Conservation (phyloP, 164 flowering plant species). For the Litsea cubeba region DNA sequence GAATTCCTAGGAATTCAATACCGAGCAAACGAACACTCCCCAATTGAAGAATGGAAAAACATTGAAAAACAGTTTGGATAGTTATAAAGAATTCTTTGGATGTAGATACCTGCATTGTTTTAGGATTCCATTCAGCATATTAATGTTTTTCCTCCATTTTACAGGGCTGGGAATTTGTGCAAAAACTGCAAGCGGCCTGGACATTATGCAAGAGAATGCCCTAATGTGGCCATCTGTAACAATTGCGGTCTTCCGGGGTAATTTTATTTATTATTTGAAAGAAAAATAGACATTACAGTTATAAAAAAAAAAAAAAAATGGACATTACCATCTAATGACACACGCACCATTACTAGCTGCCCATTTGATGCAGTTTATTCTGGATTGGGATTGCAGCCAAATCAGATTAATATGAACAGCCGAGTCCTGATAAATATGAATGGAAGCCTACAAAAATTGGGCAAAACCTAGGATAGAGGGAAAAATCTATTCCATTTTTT, state of each 20-base stretch:
- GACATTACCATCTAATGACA: neutral
- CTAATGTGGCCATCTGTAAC: slow-evolving; percentile 30
- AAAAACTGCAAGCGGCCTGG: slow-evolving; percentile 40
- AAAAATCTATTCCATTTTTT: too few species aligned
- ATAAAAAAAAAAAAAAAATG: neutral
- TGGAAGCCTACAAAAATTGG: too few species aligned
- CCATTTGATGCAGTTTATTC: too few species aligned
- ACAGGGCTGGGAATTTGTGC: slow-evolving; percentile 23
- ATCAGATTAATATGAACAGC: too few species aligned
- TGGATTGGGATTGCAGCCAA: too few species aligned
- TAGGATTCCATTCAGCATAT: neutral
- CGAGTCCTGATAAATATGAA: too few species aligned
- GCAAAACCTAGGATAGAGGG: too few species aligned
- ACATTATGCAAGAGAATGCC: slow-evolving; percentile 37
- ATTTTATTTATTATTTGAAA: neutral
- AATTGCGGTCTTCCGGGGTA: slow-evolving; percentile 41
- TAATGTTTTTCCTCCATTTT: neutral
- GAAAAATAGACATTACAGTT: neutral
- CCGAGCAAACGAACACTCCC: too few species aligned
- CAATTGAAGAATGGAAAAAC: too few species aligned
- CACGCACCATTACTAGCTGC: neutral
- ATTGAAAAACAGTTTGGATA: too few species aligned
- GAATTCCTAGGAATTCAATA: too few species aligned
- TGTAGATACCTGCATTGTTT: neutral
- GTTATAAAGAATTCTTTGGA: neutral